Conservation (phyloP, 2,329 filamentous ascomycete species). For the Calonectria multiphialidica region DNA sequence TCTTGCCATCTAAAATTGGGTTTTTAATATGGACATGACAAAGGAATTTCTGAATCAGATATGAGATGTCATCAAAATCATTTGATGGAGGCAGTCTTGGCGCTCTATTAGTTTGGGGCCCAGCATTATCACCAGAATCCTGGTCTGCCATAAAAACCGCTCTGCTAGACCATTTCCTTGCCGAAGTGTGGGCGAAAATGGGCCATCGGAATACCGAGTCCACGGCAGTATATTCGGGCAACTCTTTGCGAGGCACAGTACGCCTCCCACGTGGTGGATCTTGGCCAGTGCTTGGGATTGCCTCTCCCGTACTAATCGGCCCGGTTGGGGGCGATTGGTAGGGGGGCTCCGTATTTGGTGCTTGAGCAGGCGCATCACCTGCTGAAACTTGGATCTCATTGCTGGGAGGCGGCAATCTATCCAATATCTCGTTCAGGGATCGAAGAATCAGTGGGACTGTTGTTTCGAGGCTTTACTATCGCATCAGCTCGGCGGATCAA, state of each 20-base stretch:
- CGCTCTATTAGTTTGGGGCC: not conserved
- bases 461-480: not conserved
- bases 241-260: not conserved
- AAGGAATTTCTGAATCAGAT: conserved; percentile 15
- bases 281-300: not conserved
- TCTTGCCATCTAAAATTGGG: conserved; percentile 17
- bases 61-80: conserved; percentile 10
- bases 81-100: not conserved
- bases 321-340: not conserved
- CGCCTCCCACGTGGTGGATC: not conserved
- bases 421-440: conserved; percentile 10
- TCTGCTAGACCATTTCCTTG: not conserved
- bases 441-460: not conserved
- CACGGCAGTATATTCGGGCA: conserved; percentile 2
- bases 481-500: not conserved
- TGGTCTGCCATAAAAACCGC: conserved; percentile 7
- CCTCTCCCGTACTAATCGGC: not conserved
- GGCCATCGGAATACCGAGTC: conserved; percentile 14
- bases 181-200: conserved; percentile 10
- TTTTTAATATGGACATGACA: conserved; percentile 21
- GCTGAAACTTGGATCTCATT: not conserved
- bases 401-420: conserved; percentile 1
- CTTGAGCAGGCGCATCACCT: not conserved
- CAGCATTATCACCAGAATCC: not conserved
- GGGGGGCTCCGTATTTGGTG: not conserved